These are phyloP conservation scores for Trichoderma breve DNA, from an alignment of 2,329 filamentous ascomycete species.

Conservation along the genomic window DNA sequence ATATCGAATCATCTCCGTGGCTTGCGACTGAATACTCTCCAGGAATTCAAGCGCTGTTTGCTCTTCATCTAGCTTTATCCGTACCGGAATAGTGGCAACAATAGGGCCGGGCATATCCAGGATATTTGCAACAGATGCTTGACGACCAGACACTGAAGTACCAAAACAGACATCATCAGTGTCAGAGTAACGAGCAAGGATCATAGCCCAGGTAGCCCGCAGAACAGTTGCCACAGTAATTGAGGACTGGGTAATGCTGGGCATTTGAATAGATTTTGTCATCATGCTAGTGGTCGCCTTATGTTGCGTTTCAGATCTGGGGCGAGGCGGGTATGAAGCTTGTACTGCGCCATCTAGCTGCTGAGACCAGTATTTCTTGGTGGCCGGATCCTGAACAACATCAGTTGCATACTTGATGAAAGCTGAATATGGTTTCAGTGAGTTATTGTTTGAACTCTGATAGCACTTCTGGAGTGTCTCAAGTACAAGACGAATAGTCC, in stretches of 20 bases:
- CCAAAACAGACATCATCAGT: conserved; percentile 15
- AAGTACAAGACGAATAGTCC: conserved; percentile 25
- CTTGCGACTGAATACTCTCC: conserved; percentile 20
- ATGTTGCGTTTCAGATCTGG: neutral
- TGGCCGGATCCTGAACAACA: conserved; percentile 7
- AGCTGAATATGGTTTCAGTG: neutral
- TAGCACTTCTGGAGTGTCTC: conserved; percentile 19
- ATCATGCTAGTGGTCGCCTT: neutral
- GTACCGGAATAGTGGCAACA: conserved; percentile 22
- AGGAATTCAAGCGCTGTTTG: conserved; percentile 20
- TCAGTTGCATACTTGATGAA: conserved; percentile 5
- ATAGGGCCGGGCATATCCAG: conserved; percentile 21
- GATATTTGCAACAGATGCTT: conserved; percentile 19
- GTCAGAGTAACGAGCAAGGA: conserved; percentile 11
- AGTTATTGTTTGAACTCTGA: neutral
- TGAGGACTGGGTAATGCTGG: neutral
- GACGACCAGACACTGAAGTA: conserved; percentile 22
- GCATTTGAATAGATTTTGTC: neutral
- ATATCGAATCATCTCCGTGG: conserved; percentile 10
- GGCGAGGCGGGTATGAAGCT: conserved; percentile 17
- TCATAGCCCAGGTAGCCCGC: conserved; percentile 30
- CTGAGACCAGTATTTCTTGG: conserved; percentile 20
- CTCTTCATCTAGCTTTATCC: conserved; percentile 16
- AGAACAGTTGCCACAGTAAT: conserved; percentile 25
- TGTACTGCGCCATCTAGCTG: conserved; percentile 18